A percentile compares a stretch with the other conserved stretches of the same genome.
Conservation (phyloP, 768 basidiomycete genomes). For the Tephrocybe sp. region DNA sequence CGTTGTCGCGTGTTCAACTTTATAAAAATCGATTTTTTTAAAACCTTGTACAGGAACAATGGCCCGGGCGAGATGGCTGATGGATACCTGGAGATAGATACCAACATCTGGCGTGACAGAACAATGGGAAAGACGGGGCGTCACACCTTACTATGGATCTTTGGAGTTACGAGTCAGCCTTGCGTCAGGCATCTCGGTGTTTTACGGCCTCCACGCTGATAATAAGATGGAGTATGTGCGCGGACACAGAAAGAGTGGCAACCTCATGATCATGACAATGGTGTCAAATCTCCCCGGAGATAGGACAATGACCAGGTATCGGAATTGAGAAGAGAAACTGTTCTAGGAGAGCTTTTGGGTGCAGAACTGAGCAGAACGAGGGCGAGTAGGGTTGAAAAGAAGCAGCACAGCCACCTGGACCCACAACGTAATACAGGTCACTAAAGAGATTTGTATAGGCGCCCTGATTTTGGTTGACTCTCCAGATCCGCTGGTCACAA, state of each 20-base stretch:
- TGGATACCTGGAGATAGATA: not conserved
- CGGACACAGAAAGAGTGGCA: not conserved
- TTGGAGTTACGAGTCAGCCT: conserved; percentile 5
- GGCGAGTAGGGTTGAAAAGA: conserved; percentile 16
- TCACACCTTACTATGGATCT: conserved; percentile 5
- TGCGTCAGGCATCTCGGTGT: not conserved
- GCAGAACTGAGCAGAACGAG: not conserved
- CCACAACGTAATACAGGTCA: conserved; percentile 38
- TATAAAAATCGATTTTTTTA: too few relatives aligned
- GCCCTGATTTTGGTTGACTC: conserved; percentile 14
- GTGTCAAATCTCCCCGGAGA: not conserved
- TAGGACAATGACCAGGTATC: not conserved
- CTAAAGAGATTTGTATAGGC: not conserved
- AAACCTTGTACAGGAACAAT: too few relatives aligned
- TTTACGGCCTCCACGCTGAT: not conserved
- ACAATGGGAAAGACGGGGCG: conserved; percentile 15
- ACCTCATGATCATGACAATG: not conserved
- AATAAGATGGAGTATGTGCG: not conserved
- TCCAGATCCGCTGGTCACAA: conserved; percentile 12
- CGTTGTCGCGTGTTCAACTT: too few relatives aligned
- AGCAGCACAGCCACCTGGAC: conserved; percentile 40
- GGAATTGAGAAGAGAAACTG: not conserved
- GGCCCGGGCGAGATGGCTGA: not conserved
- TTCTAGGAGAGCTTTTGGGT: too few relatives aligned
- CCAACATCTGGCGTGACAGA: conserved; percentile 12